Evolutionary conservation across 1,284 basidiomycete species (phyloP), one percentile per base, ranked within the genome.

Genomic region (Pseudozyma pruni): DNA sequence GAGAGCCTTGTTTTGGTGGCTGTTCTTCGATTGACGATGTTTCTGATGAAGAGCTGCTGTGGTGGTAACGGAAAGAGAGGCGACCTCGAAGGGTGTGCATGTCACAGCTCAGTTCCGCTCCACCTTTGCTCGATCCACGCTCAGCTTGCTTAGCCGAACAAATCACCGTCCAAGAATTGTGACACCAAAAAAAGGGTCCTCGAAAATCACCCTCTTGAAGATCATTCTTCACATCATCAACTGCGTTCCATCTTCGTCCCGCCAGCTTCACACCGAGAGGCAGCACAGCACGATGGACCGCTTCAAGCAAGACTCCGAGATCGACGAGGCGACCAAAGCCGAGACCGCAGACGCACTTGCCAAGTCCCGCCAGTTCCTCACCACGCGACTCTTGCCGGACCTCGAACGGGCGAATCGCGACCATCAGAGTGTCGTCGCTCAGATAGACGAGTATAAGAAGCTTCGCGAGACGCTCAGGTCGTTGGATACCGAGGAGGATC

Each of bases 371-470:
- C 53, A 60, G 16, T 72, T 72, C 32, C 60, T 72, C 19, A 64
- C 66, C 32, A 43, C 49, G 7, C 59, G 66, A 6, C 53, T 72
- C 1, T 38, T 72, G 5, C 70, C 70, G 4, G 70, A 72, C 33
- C 56, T 72, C 19, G 70, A 72, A n/a, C 31, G 35, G 1, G 70
- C 70, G 2, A 64, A 63, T 38, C 48, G 42, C 22, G 50, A 64
- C 25, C 66, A 63, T 13, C 52, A 64, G 32, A 56, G 46, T 32
- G 32, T 72, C 14, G 46, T 57, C 16, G 50, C 60, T 1, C 57
- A 72, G 41, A 62, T 68, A 13, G 58, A 63, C 39, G 59, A 70
- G 38, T 63, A 62, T 49, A 57, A 53, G 33, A 70, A 56, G 49
- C 42, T 72, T 0, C 27, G 70, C 3, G 61, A 64, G 10, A 50